Evolutionary conservation across 768 basidiomycete species (phyloP), one percentile per base, ranked within the genome.

Genomic region (Glaciozyma martinii): DNA sequence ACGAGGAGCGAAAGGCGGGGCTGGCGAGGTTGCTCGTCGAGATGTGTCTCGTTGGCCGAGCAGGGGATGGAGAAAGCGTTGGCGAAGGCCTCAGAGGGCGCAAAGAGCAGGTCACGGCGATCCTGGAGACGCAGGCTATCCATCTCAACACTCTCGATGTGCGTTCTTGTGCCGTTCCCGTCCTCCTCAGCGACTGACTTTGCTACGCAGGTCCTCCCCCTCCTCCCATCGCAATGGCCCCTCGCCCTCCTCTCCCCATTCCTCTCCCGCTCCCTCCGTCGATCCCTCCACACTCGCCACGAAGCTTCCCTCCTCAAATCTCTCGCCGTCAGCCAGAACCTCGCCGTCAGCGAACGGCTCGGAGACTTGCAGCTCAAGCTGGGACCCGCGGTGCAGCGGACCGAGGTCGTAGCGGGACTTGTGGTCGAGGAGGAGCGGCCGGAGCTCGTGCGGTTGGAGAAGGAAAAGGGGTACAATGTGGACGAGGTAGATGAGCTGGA

Each of bases 11-110:
- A 13, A 63, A 44, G 25, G 4, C 58, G 52, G 37, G 2, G 15
- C 47, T 70, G 9, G 68, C 68, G 53, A 53, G 57, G 25, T 16
- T 64, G 54, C 33, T 70, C 32, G 65, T 70, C 21, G 68, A 70
- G 56, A 66, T 69, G 67, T 62, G 50, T 16, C 50, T 52, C 50
- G 50, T 29, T 25, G 50, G 49, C 27, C n/a, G 21, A 32, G 21
- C 3, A 25, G 27, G 3, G 40, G 33, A 60, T 6, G 25, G 33
- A 7, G 46, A 13, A 30, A 33, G 1, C n/a, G 5, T 15, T 37
- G 25, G 19, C 23, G 43, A n/a, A 21, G 6, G 4, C 1, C 9
- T 10, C 12, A 12, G 9, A 0, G 42, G 23, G 23, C 10, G n/a
- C 3, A n/a, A 50, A 50, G 56, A 52, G 32, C 61, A 56, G 53